Conservation (phyloP, 192 early-diverging fungal species). For the Spizellomyces punctatus region DNA sequence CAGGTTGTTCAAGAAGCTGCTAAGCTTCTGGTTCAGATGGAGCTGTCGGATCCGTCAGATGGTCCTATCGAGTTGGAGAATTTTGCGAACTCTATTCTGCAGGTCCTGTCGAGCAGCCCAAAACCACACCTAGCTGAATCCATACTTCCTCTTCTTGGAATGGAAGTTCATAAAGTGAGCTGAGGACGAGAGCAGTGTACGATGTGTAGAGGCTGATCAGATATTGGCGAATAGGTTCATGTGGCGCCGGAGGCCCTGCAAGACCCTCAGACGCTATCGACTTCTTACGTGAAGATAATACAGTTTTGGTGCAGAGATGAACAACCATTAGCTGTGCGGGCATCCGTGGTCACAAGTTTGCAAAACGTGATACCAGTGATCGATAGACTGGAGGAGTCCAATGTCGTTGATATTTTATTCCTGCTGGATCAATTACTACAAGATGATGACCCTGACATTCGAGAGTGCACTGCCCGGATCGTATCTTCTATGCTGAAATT, state of each 20-base stretch:
- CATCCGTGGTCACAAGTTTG: constrained; percentile 52
- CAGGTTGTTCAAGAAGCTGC: constrained; percentile 36
- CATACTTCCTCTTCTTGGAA: constrained; percentile 56
- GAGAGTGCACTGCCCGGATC: constrained; percentile 63
- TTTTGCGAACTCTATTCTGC: constrained; percentile 41
- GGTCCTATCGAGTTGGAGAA: constrained; percentile 3
- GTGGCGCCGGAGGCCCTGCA: too few relatives aligned
- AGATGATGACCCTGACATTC: constrained; percentile 80
- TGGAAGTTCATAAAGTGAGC: background rate
- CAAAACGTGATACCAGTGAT: constrained; percentile 1
- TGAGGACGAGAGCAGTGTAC: too few relatives aligned
- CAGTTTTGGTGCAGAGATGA: constrained; percentile 31
- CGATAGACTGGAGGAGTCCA: background rate
- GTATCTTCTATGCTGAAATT: constrained; percentile 54
- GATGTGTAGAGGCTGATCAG: too few relatives aligned
- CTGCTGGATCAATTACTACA: constrained; percentile 56
- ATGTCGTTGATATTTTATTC: constrained; percentile 54
- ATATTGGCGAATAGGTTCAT: constrained; percentile 27
- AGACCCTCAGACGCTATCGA: constrained; percentile 2
- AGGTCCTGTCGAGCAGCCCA: constrained; percentile 39
- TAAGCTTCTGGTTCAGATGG: constrained; percentile 42
- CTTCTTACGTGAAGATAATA: background rate
- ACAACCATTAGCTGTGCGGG: constrained; percentile 61
- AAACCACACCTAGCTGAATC: constrained; percentile 60
- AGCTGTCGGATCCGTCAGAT: background rate